These are phyloP conservation scores for Melampsora larici-populina DNA, from an alignment of 1,284 basidiomycete species.

Conservation along the genomic window DNA sequence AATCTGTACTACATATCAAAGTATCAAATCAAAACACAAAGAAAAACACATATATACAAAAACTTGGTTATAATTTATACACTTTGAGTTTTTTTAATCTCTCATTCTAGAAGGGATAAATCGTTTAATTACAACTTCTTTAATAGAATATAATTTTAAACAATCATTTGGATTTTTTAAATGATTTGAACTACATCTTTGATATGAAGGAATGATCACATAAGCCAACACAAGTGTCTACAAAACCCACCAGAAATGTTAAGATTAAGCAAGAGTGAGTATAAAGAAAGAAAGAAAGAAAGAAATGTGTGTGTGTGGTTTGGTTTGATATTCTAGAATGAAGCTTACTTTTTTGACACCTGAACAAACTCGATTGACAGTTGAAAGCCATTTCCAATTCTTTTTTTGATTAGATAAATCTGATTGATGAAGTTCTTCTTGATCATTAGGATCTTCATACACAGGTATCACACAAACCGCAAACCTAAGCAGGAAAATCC, in stretches of 20 bases:
- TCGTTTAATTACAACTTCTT: conserved; percentile 78
- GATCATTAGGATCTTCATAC: conserved; percentile 76
- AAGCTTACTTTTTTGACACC: conserved; percentile 84
- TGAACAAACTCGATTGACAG: conserved; percentile 91
- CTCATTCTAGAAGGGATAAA: conserved; percentile 90
- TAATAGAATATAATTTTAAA: conserved; percentile 69
- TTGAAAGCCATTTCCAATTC: conserved; percentile 97
- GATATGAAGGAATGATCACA: conserved; percentile 76
- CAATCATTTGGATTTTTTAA: conserved; percentile 66
- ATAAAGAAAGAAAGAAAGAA: neutral
- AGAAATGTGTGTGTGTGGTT: neutral
- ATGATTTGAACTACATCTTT: conserved; percentile 59
- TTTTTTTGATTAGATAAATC: conserved; percentile 64
- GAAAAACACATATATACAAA: no score
- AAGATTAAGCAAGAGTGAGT: neutral
- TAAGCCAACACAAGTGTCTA: conserved; percentile 85
- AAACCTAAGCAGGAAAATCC: no score
- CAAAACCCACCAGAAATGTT: neutral
- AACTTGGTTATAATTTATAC: no score
- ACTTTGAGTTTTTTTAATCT: conserved; percentile 60
- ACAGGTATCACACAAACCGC: conserved; percentile 81
- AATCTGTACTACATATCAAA: no score
- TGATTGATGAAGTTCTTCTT: conserved; percentile 61
- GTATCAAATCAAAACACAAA: no score
- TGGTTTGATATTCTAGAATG: no score